phyloP scores from a whole-genome alignment of 148 eudicot species.

The Beta vulgaris region DNA sequence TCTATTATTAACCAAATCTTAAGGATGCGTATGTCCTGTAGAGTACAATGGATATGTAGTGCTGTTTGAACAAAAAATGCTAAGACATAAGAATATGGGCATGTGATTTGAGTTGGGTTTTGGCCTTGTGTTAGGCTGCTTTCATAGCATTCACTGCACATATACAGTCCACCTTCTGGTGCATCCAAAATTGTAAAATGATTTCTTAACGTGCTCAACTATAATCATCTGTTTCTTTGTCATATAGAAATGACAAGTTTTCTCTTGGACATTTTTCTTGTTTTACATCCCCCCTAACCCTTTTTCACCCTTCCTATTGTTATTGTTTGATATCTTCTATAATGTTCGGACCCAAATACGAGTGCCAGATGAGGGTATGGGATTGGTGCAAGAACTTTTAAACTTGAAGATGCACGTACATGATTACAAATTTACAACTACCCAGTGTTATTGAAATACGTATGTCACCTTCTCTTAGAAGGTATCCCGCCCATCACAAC shows the following conservation, averaged over 20 bases:
- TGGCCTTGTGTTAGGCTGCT: background rate
- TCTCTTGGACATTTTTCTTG: background rate
- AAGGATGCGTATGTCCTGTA: background rate
- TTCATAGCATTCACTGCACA: background rate
- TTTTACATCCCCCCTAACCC: background rate
- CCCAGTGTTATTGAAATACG: too few species aligned
- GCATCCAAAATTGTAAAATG: background rate
- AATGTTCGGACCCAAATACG: too few species aligned
- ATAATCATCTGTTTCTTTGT: slow-evolving; percentile 10
- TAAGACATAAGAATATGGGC: background rate
- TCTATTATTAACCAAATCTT: background rate
- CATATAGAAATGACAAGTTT: background rate
- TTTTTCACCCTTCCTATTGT: background rate
- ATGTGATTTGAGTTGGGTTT: background rate
- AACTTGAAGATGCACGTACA: too few species aligned
- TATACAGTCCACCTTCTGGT: too few species aligned
- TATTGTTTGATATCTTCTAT: background rate
- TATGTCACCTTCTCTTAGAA: too few species aligned
- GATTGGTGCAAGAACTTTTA: too few species aligned
- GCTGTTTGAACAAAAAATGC: background rate
- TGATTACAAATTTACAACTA: too few species aligned
- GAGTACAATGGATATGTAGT: background rate
- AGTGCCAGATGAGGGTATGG: background rate
- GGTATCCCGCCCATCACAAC: too few species aligned
- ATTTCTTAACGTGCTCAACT: too few species aligned